Evolutionary conservation across 306 rosid genomes (phyloP).

Genomic region (Hippophae gyantsensis): DNA sequence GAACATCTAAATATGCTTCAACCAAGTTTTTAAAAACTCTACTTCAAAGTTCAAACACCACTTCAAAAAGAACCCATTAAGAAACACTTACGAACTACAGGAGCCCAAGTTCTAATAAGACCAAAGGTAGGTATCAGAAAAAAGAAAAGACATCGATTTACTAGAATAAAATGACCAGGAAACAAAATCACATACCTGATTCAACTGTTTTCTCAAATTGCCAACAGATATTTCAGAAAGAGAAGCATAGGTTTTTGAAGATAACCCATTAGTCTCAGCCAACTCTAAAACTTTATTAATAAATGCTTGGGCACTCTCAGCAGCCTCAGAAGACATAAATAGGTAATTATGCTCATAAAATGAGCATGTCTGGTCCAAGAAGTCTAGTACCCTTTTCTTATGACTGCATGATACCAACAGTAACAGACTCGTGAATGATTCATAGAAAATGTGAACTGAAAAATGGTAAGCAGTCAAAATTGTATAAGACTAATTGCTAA

Average conservation of each 20-base stretch:
- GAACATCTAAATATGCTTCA: background rate
- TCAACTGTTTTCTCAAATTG: conserved; percentile 42
- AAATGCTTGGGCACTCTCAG: conserved; percentile 40
- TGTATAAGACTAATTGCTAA: conserved; percentile 10
- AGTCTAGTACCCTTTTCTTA: conserved; percentile 51
- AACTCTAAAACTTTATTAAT: conserved; percentile 56
- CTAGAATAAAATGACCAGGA: conserved; percentile 5
- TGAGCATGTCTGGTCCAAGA: conserved; percentile 66
- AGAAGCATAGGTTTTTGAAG: conserved; percentile 53
- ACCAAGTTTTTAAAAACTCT: background rate
- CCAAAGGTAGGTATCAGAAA: conserved; percentile 1
- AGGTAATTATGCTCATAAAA: conserved; percentile 53
- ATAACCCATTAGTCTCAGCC: conserved; percentile 70
- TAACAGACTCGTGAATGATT: conserved; percentile 2
- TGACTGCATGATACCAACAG: conserved; percentile 45
- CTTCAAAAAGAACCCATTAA: background rate
- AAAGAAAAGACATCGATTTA: background rate
- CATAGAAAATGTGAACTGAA: background rate
- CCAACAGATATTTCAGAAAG: conserved; percentile 44
- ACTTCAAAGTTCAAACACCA: background rate
- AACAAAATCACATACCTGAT: conserved; percentile 42
- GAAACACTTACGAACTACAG: no score
- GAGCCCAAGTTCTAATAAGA: background rate
- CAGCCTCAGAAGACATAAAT: conserved; percentile 32
- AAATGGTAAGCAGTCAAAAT: background rate